These are phyloP conservation scores for Trifolium fragiferum DNA, from an alignment of 306 rosid species.

Conservation along the genomic window DNA sequence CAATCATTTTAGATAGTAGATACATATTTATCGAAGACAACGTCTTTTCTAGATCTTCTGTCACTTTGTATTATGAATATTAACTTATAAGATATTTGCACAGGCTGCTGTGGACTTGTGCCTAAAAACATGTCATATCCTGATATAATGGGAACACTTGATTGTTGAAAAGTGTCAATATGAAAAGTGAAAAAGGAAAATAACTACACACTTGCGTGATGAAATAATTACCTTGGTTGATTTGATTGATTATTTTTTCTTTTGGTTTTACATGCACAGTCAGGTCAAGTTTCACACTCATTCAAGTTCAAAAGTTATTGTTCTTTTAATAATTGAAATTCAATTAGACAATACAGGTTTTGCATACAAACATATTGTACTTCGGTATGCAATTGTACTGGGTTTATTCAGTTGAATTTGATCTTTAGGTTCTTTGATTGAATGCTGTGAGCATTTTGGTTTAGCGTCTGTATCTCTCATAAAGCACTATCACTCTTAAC, in stretches of 20 bases:
- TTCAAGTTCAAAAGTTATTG: background rate
- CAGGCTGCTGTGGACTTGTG: constrained; percentile 13
- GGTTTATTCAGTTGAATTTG: constrained; percentile 28
- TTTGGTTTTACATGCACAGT: constrained; percentile 9
- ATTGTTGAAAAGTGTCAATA: constrained; percentile 20
- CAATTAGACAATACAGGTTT: background rate
- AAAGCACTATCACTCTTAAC: background rate
- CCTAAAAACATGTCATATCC: background rate
- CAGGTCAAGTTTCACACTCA: background rate
- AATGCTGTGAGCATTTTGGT: constrained; percentile 16
- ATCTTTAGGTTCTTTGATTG: constrained; percentile 13
- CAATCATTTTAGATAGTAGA: too few species aligned
- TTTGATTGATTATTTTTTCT: constrained; percentile 14
- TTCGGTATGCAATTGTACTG: background rate
- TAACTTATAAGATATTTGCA: background rate
- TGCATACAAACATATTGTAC: background rate
- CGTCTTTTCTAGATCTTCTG: background rate
- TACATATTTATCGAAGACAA: too few species aligned
- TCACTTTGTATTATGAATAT: background rate
- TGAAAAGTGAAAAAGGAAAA: too few species aligned
- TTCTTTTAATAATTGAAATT: constrained; percentile 20
- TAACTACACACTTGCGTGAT: background rate
- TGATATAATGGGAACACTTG: background rate
- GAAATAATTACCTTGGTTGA: background rate
- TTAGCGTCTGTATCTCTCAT: constrained; percentile 21